Base-by-base conservation (phyloP, 768 basidiomycete genomes). In the Phlebiopsis gigantea region DNA sequence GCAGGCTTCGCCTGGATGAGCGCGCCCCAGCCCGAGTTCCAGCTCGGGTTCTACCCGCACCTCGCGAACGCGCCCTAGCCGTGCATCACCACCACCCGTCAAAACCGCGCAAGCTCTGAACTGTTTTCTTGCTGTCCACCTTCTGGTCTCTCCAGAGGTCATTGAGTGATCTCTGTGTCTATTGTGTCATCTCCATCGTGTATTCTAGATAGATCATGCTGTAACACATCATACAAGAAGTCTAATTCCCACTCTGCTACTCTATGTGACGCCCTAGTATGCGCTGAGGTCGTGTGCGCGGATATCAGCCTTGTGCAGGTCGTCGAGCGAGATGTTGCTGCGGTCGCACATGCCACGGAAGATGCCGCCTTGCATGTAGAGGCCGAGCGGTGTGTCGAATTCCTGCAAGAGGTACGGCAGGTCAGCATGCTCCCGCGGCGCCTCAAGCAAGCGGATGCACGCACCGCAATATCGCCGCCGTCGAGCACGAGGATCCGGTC, bases 401-500 rank as follows among this genome's bases (percentile, higher is more conserved):
- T 82, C 80, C 73, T 75, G 42, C 6, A 24, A 1, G 46, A 15
- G 34, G 8, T 39, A 17, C 12, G 34, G 21, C 17, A n/a, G 7
- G 28, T 48, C 47, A 48, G 47, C 21, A 34, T 39, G 17, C 17
- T 12, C 31, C 31, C 12, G 34, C 12, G 14, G 14, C 7, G 31
- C 31, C 14, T 14, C 34, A 39, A 39, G 12, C 17, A 7, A 14
- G 41, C 12, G 4, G 12, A 14, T 10, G 22, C 34, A 31, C 78
- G 69, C 42, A 81, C 80, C 24, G 73, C 75, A 42, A 89, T 80
- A 7, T 70, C 71, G 1, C 88, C 87, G 21, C 78, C 76, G 57
- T 85, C 81, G 62, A 90, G 77, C 7, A 90, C 87, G 41, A 87
- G 72, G 46, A 90, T 84, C 22, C 82, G 73, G 66, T 92, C 87